phyloP scores from a whole-genome alignment of 148 eudicot species.

The Arbutus unedo region DNA sequence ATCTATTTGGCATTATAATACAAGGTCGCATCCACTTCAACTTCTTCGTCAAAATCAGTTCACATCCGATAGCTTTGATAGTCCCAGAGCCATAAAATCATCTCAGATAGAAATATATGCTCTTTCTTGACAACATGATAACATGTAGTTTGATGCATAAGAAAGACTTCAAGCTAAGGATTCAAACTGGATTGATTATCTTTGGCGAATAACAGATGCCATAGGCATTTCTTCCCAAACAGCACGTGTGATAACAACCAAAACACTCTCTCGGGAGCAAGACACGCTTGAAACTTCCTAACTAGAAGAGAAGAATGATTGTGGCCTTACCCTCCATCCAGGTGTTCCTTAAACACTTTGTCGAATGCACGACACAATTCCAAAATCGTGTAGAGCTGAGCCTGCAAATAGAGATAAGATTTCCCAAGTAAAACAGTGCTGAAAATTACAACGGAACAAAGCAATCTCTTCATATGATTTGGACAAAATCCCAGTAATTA shows the following conservation, averaged over 20 bases:
- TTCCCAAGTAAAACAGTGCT: background rate
- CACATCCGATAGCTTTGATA: background rate
- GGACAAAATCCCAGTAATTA: conserved; percentile 28
- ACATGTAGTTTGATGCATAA: background rate
- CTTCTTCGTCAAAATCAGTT: background rate
- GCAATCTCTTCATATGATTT: background rate
- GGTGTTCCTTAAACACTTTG: conserved; percentile 86
- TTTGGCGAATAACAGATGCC: background rate
- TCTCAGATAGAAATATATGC: background rate
- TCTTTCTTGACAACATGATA: background rate
- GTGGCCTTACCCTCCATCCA: conserved; percentile 93
- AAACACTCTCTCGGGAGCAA: background rate
- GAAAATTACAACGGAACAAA: background rate
- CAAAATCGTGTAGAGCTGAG: conserved; percentile 90
- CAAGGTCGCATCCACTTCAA: background rate
- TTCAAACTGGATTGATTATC: conserved; percentile 1
- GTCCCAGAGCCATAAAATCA: background rate
- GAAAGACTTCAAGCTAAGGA: background rate
- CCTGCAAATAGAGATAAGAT: conserved; percentile 46
- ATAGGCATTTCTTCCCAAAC: conserved; percentile 1
- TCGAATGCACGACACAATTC: conserved; percentile 99
- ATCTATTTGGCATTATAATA: background rate
- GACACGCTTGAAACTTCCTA: conserved; percentile 14
- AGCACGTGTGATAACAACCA: background rate
- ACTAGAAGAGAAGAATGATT: background rate